Conservation (phyloP, 148 eudicot genomes). For the Arctostaphylos glauca region DNA sequence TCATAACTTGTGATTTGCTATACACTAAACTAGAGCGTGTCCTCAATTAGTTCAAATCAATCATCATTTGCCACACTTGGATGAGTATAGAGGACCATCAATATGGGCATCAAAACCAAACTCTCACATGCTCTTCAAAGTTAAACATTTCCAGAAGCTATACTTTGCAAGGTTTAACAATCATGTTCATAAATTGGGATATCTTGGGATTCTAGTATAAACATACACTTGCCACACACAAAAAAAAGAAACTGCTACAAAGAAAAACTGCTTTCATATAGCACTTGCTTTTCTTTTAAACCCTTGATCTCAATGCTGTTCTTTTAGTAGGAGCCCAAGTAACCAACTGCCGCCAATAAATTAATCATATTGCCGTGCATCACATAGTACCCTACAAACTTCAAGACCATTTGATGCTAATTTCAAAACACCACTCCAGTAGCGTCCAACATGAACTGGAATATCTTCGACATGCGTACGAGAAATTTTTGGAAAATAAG, state of each 20-base stretch:
- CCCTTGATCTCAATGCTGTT: not conserved
- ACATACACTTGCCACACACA: not conserved
- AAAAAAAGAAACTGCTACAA: not conserved
- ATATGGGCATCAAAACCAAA: not conserved
- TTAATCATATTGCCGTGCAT: not conserved
- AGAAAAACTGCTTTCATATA: not conserved
- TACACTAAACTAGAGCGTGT: not conserved
- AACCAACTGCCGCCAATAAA: not conserved
- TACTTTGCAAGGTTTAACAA: not conserved
- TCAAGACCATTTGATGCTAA: not conserved
- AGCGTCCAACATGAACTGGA: not conserved
- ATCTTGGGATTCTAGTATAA: not conserved
- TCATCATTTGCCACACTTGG: not conserved
- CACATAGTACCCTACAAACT: not conserved
- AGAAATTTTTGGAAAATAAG: not conserved
- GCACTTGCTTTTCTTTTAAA: not conserved
- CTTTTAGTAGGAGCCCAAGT: not conserved
- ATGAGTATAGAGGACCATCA: not conserved
- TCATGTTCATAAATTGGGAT: not conserved
- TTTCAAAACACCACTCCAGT: not conserved
- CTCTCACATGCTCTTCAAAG: not conserved
- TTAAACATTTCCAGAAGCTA: not conserved
- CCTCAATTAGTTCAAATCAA: not conserved
- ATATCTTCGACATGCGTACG: not conserved
- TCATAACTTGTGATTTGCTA: not conserved